Base-by-base conservation (phyloP, 2,329 filamentous ascomycete species). In the Pyricularia grisea region DNA sequence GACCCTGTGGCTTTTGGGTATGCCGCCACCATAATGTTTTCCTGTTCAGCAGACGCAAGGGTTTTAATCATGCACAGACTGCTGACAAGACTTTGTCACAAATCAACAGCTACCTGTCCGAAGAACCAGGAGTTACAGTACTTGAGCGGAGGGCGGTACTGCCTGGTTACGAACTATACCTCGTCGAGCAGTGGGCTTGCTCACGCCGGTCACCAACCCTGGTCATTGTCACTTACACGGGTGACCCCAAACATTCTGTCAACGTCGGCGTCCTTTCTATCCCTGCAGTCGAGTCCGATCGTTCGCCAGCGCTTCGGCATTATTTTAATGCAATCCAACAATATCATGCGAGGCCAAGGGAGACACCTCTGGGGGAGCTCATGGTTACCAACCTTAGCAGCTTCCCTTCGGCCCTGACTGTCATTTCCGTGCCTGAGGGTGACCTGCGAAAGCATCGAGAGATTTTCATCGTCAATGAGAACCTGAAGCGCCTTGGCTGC, bases 131-230 rank as follows among this genome's bases (percentile, higher is more conserved):
- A 5, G 93, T 93, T 4, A 84, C 83, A 3, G 88, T 97, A 9
- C 83, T 97, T 72, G 88, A 94, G 73, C 89, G 90, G 68, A 87
- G 88, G 69, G 84, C 85, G 67, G 82, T 86, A 67, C 84, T 99
- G 6, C 81, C 87, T 71, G 94, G 94, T 72, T 98, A 97, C 79
- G 94, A 98, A 78, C 84, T 94, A 71, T 98, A 98, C 78, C 81
- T 98, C 20, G 93, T 98, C 72, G 95, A 98, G 78, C 95, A 99
- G 83, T 99, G 95, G 95, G 93, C 93, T 6, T 97, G 94, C 79
- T 97, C 94, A 14, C 88, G 95, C 68, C 86, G 89, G 69, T 93
- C 96, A 71, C 94, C 94, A 0, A 97, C 94, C 20, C 92, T 97
- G 72, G 87, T 97, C 67, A 96, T 98, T 72, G 92, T 91, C 61